Conservation (phyloP, 2,329 filamentous ascomycete species). For the Hypoxylon sp. region DNA sequence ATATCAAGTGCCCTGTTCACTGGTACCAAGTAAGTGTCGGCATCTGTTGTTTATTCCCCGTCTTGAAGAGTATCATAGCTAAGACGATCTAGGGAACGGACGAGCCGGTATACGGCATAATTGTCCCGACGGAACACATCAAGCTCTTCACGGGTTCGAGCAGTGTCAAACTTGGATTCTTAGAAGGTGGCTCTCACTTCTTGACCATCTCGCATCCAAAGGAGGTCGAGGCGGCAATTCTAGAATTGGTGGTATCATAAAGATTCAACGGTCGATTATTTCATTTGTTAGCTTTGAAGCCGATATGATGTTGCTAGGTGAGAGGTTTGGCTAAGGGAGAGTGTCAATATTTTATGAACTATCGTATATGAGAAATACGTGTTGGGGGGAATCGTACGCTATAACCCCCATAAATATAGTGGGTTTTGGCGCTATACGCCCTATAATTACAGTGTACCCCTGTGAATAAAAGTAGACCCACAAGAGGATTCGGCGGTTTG, state of each 20-base stretch:
- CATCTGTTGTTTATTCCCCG: not conserved
- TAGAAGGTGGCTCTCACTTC: slow-evolving; percentile 65
- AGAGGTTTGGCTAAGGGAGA: not conserved
- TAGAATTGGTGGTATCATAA: slow-evolving; percentile 33
- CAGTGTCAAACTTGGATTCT: slow-evolving; percentile 60
- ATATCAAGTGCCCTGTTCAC: slow-evolving; percentile 66
- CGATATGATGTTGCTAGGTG: not conserved
- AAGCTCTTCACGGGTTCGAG: slow-evolving; percentile 64
- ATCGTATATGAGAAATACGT: too few species aligned
- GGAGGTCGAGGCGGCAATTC: slow-evolving; percentile 62
- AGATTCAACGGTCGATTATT: not conserved
- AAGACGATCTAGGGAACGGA: slow-evolving; percentile 59
- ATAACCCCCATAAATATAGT: too few species aligned
- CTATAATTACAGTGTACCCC: too few species aligned
- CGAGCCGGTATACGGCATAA: slow-evolving; percentile 61
- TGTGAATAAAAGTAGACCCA: too few species aligned
- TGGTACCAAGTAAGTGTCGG: slow-evolving; percentile 64
- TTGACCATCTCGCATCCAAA: slow-evolving; percentile 65
- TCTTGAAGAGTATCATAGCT: slow-evolving; percentile 14
- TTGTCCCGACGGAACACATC: slow-evolving; percentile 64
- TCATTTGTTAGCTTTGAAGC: not conserved
- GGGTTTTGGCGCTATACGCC: too few species aligned
- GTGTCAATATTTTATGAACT: too few species aligned
- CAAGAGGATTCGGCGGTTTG: too few species aligned
- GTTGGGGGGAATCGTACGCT: too few species aligned